Percentiles rank a stretch among this genome's conserved stretches.
phyloP scores from a whole-genome alignment of 192 early-diverging fungal genomes.

The Coemansia sp. region DNA sequence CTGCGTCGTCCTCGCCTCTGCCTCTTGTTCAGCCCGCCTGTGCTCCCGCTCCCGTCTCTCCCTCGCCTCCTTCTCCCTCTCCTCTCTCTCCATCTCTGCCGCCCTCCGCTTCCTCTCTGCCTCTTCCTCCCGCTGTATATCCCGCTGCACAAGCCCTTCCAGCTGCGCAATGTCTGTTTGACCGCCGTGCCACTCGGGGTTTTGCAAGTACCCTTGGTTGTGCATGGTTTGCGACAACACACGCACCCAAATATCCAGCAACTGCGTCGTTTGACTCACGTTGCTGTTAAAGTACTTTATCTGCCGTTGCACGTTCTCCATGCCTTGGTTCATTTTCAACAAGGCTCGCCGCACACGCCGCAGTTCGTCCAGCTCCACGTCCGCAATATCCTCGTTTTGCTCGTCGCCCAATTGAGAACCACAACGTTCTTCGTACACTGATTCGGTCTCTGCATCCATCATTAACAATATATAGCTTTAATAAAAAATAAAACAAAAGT shows the following conservation, averaged over 20 bases:
- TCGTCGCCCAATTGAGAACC: not conserved
- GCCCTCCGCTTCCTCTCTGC: slow-evolving; percentile 23
- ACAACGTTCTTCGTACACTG: not conserved
- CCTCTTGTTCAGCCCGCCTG: slow-evolving; percentile 22
- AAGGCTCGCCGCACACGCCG: slow-evolving; percentile 42
- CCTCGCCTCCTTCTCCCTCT: slow-evolving; percentile 25
- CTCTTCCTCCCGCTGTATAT: slow-evolving; percentile 30
- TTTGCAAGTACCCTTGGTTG: slow-evolving; percentile 51
- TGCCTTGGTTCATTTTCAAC: slow-evolving; percentile 48
- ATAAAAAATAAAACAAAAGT: slow-evolving; percentile 4
- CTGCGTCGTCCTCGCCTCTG: not conserved
- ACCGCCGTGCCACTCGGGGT: slow-evolving; percentile 53
- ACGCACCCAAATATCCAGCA: slow-evolving; percentile 56
- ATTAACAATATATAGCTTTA: not conserved
- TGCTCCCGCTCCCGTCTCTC: slow-evolving; percentile 34
- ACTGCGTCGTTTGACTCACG: slow-evolving; percentile 55
- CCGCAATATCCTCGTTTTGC: not conserved
- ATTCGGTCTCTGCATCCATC: not conserved
- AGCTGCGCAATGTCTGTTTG: slow-evolving; percentile 35
- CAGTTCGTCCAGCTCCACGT: slow-evolving; percentile 38
- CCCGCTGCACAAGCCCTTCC: slow-evolving; percentile 25
- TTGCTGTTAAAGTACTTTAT: slow-evolving; percentile 57
- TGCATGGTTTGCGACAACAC: slow-evolving; percentile 57
- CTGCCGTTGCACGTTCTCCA: slow-evolving; percentile 45
- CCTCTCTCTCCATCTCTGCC: slow-evolving; percentile 14